Conservation (phyloP, 2,329 filamentous ascomycete species). For the Tolypocladium ophioglossoides region DNA sequence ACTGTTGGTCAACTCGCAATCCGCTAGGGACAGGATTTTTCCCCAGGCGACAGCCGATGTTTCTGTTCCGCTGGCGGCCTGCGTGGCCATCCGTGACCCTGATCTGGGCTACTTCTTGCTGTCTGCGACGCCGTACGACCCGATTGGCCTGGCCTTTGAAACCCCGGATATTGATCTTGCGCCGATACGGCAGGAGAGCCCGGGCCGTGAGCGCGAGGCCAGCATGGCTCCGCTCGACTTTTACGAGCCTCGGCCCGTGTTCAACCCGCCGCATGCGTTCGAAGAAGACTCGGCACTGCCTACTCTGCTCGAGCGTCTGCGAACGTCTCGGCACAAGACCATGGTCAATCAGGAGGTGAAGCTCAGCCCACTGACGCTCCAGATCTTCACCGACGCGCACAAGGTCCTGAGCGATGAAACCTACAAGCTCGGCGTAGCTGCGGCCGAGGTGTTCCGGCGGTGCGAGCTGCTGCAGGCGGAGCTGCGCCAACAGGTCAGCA, state of each 20-base stretch:
- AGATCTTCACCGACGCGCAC: slow-evolving; percentile 63
- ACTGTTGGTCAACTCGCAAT: slow-evolving; percentile 47
- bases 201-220: slow-evolving; percentile 28
- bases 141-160: slow-evolving; percentile 50
- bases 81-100: slow-evolving; percentile 44
- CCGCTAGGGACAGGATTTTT: slow-evolving; percentile 46
- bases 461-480: slow-evolving; percentile 60
- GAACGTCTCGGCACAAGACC: slow-evolving; percentile 49
- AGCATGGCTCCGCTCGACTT: slow-evolving; percentile 38
- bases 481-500: slow-evolving; percentile 54
- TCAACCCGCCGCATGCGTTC: slow-evolving; percentile 52
- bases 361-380: slow-evolving; percentile 59
- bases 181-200: slow-evolving; percentile 31
- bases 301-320: slow-evolving; percentile 41
- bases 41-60: slow-evolving; percentile 38
- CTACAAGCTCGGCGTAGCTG: slow-evolving; percentile 55
- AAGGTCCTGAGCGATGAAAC: slow-evolving; percentile 62
- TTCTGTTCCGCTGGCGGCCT: slow-evolving; percentile 40
- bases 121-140: slow-evolving; percentile 46
- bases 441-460: slow-evolving; percentile 61
- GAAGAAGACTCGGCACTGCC: slow-evolving; percentile 46
- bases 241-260: slow-evolving; percentile 55
- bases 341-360: slow-evolving; percentile 57
- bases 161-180: slow-evolving; percentile 40
- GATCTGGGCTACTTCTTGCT: slow-evolving; percentile 55